phyloP scores from a whole-genome alignment of 352 stramenopile genomes.

The Aphanomyces euteiches region DNA sequence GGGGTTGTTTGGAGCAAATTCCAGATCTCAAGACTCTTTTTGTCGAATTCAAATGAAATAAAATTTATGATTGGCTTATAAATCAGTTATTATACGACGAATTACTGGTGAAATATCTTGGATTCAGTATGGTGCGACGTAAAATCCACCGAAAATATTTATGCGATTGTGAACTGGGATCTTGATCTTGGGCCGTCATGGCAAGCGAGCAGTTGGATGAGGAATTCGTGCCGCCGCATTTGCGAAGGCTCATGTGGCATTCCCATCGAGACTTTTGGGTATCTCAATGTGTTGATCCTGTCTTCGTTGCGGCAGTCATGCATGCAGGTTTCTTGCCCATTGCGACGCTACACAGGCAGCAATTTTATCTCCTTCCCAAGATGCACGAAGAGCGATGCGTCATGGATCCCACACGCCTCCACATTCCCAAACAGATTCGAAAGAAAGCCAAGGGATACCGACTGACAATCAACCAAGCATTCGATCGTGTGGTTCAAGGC shows the following conservation, averaged over 20 bases:
- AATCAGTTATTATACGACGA: too few species aligned
- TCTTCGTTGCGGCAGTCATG: constrained; percentile 89
- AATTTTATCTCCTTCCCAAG: constrained; percentile 82
- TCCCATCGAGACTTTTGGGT: constrained; percentile 93
- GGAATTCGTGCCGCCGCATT: constrained; percentile 81
- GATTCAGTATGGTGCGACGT: too few species aligned
- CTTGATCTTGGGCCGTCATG: too few species aligned
- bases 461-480: constrained; percentile 85
- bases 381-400: constrained; percentile 88
- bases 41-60: too few species aligned
- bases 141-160: too few species aligned
- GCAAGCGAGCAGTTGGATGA: constrained; percentile 37
- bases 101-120: too few species aligned
- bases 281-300: constrained; percentile 81
- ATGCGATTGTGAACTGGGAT: too few species aligned
- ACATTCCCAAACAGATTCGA: constrained; percentile 87
- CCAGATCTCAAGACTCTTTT: too few species aligned
- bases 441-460: constrained; percentile 88
- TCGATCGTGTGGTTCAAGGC: constrained; percentile 83
- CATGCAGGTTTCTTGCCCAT: constrained; percentile 93
- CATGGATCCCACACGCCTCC: constrained; percentile 45
- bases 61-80: too few species aligned
- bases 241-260: constrained; percentile 82
- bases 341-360: constrained; percentile 67
- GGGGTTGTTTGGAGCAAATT: too few species aligned